Percentiles rank a stretch among this genome's conserved stretches.
These are phyloP conservation scores for Xylaria sp. DNA, from an alignment of 2,329 filamentous ascomycete genomes.

Conservation along the genomic window DNA sequence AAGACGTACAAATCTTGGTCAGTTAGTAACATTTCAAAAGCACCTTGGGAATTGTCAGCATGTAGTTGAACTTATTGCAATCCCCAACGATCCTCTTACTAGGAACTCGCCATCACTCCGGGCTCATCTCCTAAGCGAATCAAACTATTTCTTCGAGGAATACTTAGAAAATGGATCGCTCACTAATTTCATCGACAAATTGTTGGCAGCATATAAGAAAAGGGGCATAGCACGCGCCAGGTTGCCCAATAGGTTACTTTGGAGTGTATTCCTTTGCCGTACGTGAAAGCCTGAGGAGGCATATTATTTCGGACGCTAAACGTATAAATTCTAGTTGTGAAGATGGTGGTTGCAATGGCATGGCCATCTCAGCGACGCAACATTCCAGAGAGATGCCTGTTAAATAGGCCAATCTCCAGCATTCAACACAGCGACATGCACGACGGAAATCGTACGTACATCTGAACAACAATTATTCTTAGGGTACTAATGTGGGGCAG, in stretches of 20 bases:
- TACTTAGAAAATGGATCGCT: not conserved
- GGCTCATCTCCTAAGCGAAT: not conserved
- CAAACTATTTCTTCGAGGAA: not conserved
- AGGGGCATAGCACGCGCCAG: not conserved
- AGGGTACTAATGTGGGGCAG: not conserved
- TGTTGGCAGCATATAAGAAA: not conserved
- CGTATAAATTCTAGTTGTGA: not conserved
- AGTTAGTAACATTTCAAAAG: not conserved
- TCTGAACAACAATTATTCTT: not conserved
- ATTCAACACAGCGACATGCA: slow-evolving; percentile 5
- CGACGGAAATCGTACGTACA: not conserved
- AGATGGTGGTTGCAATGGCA: not conserved
- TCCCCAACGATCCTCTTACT: not conserved
- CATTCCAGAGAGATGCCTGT: not conserved
- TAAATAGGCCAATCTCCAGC: not conserved
- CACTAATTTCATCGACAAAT: not conserved
- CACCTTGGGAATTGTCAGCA: not conserved
- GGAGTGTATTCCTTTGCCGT: slow-evolving; percentile 1
- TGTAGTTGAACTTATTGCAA: not conserved
- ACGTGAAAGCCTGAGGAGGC: not conserved
- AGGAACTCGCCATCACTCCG: not conserved
- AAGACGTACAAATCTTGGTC: not conserved
- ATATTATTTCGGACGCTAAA: not conserved
- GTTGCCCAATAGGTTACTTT: not conserved
- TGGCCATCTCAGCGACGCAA: not conserved